Evolutionary conservation across 169 alveolate species (phyloP).

Genomic region (Prorocentrum cordatum): DNA sequence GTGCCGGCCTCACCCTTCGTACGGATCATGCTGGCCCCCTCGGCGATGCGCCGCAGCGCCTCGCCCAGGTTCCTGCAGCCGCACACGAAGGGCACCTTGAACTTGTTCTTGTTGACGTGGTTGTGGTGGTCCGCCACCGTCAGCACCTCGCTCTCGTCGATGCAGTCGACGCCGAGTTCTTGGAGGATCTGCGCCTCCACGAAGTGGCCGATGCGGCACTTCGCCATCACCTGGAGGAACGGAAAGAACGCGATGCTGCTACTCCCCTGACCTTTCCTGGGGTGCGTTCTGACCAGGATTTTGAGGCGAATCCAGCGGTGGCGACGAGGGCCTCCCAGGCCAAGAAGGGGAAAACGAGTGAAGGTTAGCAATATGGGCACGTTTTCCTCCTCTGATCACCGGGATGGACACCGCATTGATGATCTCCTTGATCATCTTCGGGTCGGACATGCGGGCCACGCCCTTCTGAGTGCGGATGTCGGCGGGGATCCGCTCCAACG

Average conservation of each 20-base stretch:
- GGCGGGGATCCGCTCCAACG: constrained; percentile 76
- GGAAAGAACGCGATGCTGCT: no score
- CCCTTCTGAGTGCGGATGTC: constrained; percentile 73
- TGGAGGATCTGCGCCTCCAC: constrained; percentile 77
- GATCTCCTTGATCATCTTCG: constrained; percentile 74
- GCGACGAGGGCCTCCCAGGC: no score
- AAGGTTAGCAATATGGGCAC: no score
- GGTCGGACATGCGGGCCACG: constrained; percentile 77
- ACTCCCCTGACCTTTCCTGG: no score
- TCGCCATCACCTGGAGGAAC: no score
- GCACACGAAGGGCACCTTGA: constrained; percentile 78
- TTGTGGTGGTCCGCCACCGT: constrained; percentile 78
- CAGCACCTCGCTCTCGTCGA: constrained; percentile 79
- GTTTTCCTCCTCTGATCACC: no score
- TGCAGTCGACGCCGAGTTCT: constrained; percentile 76
- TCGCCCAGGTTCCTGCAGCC: constrained; percentile 79
- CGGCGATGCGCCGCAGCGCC: constrained; percentile 78
- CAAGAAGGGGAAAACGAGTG: no score
- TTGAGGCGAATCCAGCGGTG: no score
- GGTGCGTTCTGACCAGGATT: no score
- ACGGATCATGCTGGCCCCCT: constrained; percentile 81
- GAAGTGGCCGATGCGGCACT: constrained; percentile 79
- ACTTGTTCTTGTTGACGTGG: constrained; percentile 76
- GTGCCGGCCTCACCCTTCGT: constrained; percentile 80
- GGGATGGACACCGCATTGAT: constrained; percentile 75